Conservation (phyloP, 768 basidiomycete genomes). For the Agaricus blazei region DNA sequence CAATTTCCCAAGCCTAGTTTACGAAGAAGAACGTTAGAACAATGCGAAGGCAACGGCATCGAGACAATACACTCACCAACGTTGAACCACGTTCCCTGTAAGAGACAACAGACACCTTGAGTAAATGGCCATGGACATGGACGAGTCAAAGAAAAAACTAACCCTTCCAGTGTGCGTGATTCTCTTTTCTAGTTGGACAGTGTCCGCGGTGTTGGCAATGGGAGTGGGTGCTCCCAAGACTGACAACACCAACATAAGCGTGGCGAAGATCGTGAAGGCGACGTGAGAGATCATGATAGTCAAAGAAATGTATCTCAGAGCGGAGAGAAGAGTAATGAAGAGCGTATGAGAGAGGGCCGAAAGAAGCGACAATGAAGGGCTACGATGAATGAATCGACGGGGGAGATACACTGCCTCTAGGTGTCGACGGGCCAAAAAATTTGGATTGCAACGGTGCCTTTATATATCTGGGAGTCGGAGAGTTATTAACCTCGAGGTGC, state of each 20-base stretch:
- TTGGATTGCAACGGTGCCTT: slow-evolving; percentile 5
- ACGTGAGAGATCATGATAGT: slow-evolving; percentile 29
- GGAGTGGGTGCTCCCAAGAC: slow-evolving; percentile 44
- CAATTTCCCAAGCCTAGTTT: slow-evolving; percentile 55
- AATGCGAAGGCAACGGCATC: not conserved
- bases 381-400: not conserved
- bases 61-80: slow-evolving; percentile 28
- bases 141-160: slow-evolving; percentile 17
- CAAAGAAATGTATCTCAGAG: slow-evolving; percentile 5
- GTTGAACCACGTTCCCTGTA: slow-evolving; percentile 65
- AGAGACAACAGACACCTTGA: slow-evolving; percentile 10
- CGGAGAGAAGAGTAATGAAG: slow-evolving; percentile 4
- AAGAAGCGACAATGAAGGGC: not conserved
- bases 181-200: slow-evolving; percentile 41
- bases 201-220: slow-evolving; percentile 22
- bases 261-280: slow-evolving; percentile 26
- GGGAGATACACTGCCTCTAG: not conserved
- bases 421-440: not conserved
- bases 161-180: slow-evolving; percentile 53
- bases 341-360: slow-evolving; percentile 5
- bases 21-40: slow-evolving; percentile 5
- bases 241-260: slow-evolving; percentile 38
- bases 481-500: not conserved
- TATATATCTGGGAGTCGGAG: slow-evolving; percentile 17
- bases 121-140: not conserved